Base-by-base conservation (phyloP, 2,329 filamentous ascomycete genomes). In the Neodidymelliopsis sp. region DNA sequence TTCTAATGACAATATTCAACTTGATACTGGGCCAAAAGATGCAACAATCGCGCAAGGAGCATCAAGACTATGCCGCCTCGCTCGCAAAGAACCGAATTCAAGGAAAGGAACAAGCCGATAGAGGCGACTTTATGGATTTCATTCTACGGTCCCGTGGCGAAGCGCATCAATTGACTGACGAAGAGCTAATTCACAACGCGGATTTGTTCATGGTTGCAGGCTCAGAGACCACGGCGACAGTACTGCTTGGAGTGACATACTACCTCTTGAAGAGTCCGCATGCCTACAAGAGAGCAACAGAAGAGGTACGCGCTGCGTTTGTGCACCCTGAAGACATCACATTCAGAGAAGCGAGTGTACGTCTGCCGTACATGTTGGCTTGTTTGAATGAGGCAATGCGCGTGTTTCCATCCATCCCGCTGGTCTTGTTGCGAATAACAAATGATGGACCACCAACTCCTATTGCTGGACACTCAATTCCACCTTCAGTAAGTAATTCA, bases 191-290 rank as follows among this genome's bases (percentile, higher is more conserved):
- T 1, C 30, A 49, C 13, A 59, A 60, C 33, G 37, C 52, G 7
- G 34, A 28, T 6, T 28, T 57, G 10, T 48, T 61, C 22, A 55
- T 62, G 42, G 30, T 58, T 11, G 62, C 62, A 6, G 62, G 62
- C 6, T 61, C 54, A 15, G 60, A 65, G 36, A 65, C 62, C 7
- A 57, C 62, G 8, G 62, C 62, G 7, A 65, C 57, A 2, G 44
- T 57, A 2, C 43, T 64, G 9, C 43, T 50, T 4, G 59, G 57
- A 6, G 54, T 53, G 9, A 54, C 54, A 2, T 56, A 50, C 27
- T 51, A 44, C 10, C 51, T 64, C 10, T 31, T 56, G 11, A 53
- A 46, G 28, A 57, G 42, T 16, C 57, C 55, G 6, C 19, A 50
- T 6, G 39, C 20, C 2, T 49, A 54, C 29, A 40, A 48, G 23